Evolutionary conservation across 2,329 filamentous ascomycete genomes (phyloP), one percentile per base, ranked within the genome.

Genomic region (Trichocomaceae sp.): DNA sequence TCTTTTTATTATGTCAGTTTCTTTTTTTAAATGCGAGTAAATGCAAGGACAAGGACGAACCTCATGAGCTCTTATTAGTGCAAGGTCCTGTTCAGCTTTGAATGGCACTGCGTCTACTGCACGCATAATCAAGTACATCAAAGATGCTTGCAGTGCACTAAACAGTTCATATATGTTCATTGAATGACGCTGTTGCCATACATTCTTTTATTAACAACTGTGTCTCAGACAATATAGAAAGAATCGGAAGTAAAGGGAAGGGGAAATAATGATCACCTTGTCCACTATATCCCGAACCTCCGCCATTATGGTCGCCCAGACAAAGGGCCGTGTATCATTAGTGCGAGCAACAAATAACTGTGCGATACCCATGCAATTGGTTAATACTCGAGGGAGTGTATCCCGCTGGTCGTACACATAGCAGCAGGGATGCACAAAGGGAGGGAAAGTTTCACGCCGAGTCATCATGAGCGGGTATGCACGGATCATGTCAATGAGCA

Each of bases 401-500:
- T 52, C 46, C 8, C n/a, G 20, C 19, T 19, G 22, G 3, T 33
- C 26, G n/a, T 49, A 33, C 13, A 48, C n/a, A 17, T 49, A 42
- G 20, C 45, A 52, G 31, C 45, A 41, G 7, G 54, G 50, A 23
- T 56, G 54, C n/a, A 56, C 20, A 47, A 56, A 56, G 7, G 54
- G 54, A 13, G 54, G 54, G 13, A 56, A 56, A 4, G 50, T 56
- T 37, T 56, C 49, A 19, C 54, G 54, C 10, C 54, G 49, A 22
- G 50, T 56, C 54, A 56, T 56, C 54, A 56, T 56, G 9, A 52
- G 50, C 9, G 54, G 54, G 10, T 52, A 56, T 19, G 54, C 45
- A 3, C 50, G 54, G 9, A 56, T 56, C 49, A 56, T 56, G 19
- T 56, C 54, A 7, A 52, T 50, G 6, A 56, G 39, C 54, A 56